Conservation (phyloP, 2,329 filamentous ascomycete genomes). For the Sporothrix brasiliensis region DNA sequence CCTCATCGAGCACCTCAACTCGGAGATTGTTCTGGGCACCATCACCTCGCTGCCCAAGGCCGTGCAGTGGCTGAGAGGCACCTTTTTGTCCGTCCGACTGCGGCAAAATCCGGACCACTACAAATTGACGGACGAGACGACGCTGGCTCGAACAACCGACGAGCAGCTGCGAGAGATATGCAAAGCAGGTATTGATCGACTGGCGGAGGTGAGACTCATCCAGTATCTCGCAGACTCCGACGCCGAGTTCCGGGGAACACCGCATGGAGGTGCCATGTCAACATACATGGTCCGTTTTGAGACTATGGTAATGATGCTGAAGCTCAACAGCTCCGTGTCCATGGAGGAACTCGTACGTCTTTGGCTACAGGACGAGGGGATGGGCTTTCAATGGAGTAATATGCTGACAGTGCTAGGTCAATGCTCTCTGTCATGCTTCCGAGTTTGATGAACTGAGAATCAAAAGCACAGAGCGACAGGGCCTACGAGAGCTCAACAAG, state of each 20-base stretch:
- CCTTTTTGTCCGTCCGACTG: slow-evolving; percentile 76
- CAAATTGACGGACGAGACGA: slow-evolving; percentile 59
- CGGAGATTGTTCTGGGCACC: slow-evolving; percentile 76
- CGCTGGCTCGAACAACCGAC: slow-evolving; percentile 57
- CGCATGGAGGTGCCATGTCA: slow-evolving; percentile 79
- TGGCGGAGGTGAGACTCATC: slow-evolving; percentile 64
- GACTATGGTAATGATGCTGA: slow-evolving; percentile 73
- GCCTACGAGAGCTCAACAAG: slow-evolving; percentile 74
- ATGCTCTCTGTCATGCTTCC: slow-evolving; percentile 64
- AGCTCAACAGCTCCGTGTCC: slow-evolving; percentile 61
- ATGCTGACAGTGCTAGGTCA: slow-evolving; percentile 55
- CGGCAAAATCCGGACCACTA: slow-evolving; percentile 72
- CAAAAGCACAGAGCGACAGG: slow-evolving; percentile 66
- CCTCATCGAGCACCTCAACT: slow-evolving; percentile 81
- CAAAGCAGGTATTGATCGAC: slow-evolving; percentile 65
- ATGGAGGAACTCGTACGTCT: slow-evolving; percentile 68
- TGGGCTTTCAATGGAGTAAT: not conserved
- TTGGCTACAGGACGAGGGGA: not conserved
- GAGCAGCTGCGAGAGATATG: slow-evolving; percentile 71
- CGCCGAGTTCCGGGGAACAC: slow-evolving; percentile 62
- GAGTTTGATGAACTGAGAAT: slow-evolving; percentile 76
- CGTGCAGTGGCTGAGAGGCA: slow-evolving; percentile 73
- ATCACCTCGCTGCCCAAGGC: slow-evolving; percentile 67
- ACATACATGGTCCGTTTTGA: slow-evolving; percentile 78
- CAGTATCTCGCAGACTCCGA: slow-evolving; percentile 39